Evolutionary conservation across 2,329 filamentous ascomycete genomes (phyloP), one percentile per base, ranked within the genome.

Genomic region (Colletotrichum karsti): DNA sequence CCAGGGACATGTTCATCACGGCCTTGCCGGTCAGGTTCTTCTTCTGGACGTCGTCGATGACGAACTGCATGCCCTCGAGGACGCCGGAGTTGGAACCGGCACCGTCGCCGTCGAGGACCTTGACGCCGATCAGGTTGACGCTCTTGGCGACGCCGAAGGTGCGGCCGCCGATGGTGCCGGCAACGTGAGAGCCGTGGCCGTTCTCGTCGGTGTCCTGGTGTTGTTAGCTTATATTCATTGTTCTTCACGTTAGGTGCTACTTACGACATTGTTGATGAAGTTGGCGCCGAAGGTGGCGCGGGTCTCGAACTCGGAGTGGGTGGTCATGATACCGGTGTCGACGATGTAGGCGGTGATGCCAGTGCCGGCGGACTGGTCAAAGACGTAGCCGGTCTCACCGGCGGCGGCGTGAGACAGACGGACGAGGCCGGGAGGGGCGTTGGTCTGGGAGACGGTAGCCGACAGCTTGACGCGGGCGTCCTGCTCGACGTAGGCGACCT

Each of bases 1-100:
- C 87, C 20, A 90, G 82, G 4, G 88, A 90, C 87, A 90, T 88
- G 82, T 90, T 90, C 83, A 90, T 85, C 72, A 90, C 84, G 63
- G 85, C 82, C 74, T 86, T 88, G 73, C 86, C 86, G n/a, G 70
- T 66, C 35, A 83, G 76, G 22, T 80, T 79, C 69, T 78, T 79
- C 37, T 75, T 61, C 44, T 74, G 71, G 42, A 80, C 87, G 69
- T 88, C 82, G n/a, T 82, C 70, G 48, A 82, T 80, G 48, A 88
- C 81, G 67, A 82, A 90, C 72, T 89, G 81, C 78, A 92, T 84
- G 69, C 89, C 90, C n/a, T 82, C 77, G 54, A 92, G 82, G 58
- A 91, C 82, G 60, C 80, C 81, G 18, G 84, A 82, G 76, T 83
- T 87, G 63, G 81, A 78, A 44, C 86, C 87, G 28, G 77, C 74